Evolutionary conservation across 2,329 filamentous ascomycete genomes (phyloP).

Genomic region (Pseudogymnoascus verrucosus): DNA sequence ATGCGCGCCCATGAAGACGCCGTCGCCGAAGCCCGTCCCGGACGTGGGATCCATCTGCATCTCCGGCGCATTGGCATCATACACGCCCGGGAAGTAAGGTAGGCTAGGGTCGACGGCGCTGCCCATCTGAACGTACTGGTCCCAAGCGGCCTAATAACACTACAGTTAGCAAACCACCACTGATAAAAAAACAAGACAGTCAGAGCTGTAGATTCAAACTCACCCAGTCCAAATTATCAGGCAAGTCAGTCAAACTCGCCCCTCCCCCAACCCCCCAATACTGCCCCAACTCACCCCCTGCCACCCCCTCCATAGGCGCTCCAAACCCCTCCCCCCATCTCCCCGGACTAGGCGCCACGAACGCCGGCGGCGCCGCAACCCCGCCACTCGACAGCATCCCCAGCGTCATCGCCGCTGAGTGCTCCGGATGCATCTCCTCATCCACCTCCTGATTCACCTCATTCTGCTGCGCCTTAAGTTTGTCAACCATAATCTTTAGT

Average conservation of each 20-base stretch:
- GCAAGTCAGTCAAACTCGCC: conserved; percentile 42
- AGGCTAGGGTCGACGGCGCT: conserved; percentile 15
- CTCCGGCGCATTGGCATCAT: not conserved
- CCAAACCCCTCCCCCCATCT: conserved; percentile 22
- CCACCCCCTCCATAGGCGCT: too few species aligned
- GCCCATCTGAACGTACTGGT: conserved; percentile 58
- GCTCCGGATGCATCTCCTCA: conserved; percentile 53
- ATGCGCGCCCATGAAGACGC: conserved; percentile 29
- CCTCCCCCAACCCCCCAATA: conserved; percentile 32
- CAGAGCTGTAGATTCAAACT: conserved; percentile 19
- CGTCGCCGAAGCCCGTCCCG: conserved; percentile 18
- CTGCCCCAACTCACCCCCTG: too few species aligned
- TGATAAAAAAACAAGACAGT: too few species aligned
- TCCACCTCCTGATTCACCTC: conserved; percentile 12
- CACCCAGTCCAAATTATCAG: conserved; percentile 56
- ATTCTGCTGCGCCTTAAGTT: conserved; percentile 45
- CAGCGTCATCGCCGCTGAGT: conserved; percentile 61
- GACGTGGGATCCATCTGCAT: not conserved
- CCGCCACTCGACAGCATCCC: conserved; percentile 58
- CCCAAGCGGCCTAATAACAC: conserved; percentile 49
- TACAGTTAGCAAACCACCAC: too few species aligned
- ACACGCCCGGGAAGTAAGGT: not conserved
- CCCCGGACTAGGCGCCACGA: conserved; percentile 29
- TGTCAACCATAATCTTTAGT: conserved; percentile 76
- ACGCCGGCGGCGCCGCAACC: conserved; percentile 36